These are phyloP conservation scores for Gaeumannomyces sp. DNA, from an alignment of 2,329 filamentous ascomycete genomes.

Conservation along the genomic window DNA sequence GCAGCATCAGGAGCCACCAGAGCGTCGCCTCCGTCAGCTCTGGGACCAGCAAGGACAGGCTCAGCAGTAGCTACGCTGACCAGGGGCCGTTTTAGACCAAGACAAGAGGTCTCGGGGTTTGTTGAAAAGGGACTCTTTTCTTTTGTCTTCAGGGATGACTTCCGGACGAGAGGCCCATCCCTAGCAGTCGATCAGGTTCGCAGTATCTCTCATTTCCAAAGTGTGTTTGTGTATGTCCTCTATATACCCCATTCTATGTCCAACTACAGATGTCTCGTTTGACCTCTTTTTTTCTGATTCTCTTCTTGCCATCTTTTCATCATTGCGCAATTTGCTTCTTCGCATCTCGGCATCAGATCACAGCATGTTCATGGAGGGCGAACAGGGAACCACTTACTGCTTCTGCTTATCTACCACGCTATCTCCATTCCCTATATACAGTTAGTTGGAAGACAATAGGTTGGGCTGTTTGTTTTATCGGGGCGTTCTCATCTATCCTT, in stretches of 20 bases:
- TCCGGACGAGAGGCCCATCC: not conserved
- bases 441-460: not conserved
- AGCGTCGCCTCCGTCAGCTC: conserved; percentile 7
- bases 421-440: not conserved
- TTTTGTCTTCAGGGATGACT: not conserved
- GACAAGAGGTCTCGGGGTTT: no score
- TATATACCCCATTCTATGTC: not conserved
- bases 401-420: not conserved
- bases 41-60: conserved; percentile 3
- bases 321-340: not conserved
- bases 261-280: not conserved
- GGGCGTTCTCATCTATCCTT: not conserved
- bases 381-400: not conserved
- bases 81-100: not conserved
- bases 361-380: not conserved
- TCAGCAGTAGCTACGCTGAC: conserved; percentile 2
- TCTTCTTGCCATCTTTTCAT: not conserved
- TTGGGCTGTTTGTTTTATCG: not conserved
- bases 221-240: not conserved
- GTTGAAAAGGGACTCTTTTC: not conserved
- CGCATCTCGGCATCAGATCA: not conserved
- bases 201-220: not conserved
- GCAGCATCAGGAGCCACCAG: conserved; percentile 6
- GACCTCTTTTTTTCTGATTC: not conserved
- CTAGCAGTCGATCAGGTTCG: not conserved